phyloP scores from a whole-genome alignment of 257 asterid species.

The Cordia subcordata region DNA sequence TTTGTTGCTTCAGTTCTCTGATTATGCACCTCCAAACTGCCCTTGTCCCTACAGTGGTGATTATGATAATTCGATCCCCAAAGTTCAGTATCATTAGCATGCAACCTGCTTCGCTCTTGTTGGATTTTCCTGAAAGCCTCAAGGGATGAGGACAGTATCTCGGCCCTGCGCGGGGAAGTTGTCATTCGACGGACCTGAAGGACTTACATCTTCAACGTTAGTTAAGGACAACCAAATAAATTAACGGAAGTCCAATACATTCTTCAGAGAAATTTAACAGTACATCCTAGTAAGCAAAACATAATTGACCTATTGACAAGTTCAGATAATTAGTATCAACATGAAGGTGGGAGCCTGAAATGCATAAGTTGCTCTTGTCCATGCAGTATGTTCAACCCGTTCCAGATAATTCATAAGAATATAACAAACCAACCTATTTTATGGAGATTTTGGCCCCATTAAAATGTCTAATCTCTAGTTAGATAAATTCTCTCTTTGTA shows the following conservation, averaged over 20 bases:
- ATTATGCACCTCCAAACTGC: slow-evolving; percentile 26
- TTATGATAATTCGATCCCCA: slow-evolving; percentile 37
- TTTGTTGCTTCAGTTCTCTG: slow-evolving; percentile 29
- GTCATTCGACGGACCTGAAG: slow-evolving; percentile 98
- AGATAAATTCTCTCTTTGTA: too few relatives aligned
- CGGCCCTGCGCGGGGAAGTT: slow-evolving; percentile 98
- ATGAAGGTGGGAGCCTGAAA: too few relatives aligned
- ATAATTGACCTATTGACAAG: too few relatives aligned
- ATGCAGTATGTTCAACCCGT: too few relatives aligned
- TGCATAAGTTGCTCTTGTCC: too few relatives aligned
- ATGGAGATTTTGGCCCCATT: too few relatives aligned
- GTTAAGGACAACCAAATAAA: slow-evolving; percentile 4
- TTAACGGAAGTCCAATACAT: background rate
- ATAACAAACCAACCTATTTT: too few relatives aligned
- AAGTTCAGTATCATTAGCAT: slow-evolving; percentile 32
- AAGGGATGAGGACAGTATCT: slow-evolving; percentile 92
- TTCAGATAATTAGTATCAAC: too few relatives aligned
- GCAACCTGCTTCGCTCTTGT: slow-evolving; percentile 57
- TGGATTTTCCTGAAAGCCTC: slow-evolving; percentile 96
- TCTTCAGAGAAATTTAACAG: background rate
- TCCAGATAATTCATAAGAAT: too few relatives aligned
- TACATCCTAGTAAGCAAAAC: too few relatives aligned
- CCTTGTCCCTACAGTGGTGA: slow-evolving; percentile 32
- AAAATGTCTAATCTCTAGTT: too few relatives aligned
- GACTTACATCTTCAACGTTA: slow-evolving; percentile 17